Evolutionary conservation across 768 basidiomycete species (phyloP), one percentile per base, ranked within the genome.

Genomic region (Lactarius sp.): DNA sequence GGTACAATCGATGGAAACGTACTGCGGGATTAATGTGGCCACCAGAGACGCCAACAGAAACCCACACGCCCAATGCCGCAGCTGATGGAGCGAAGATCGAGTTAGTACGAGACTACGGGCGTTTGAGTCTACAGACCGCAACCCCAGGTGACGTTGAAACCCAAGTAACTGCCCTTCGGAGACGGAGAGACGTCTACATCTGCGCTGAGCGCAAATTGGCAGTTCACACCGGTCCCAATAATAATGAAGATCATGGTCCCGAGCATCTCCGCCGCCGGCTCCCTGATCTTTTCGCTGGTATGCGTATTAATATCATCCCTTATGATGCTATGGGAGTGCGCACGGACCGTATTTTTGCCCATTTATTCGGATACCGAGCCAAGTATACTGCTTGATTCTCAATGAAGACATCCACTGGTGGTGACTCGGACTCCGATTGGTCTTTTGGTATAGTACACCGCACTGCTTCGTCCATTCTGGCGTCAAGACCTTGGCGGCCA

Each of bases 31-130:
- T 77, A 61, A 76, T 73, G 61, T 91, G 88, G 37, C 87, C 88
- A 12, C 87, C 87, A 47, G 88, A 88, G 59, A 89, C 80, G 50
- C 84, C 85, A 59, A 78, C 80, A 22, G 80, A 81, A 4, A 84
- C 78, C 86, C 85, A 90, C 10, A 87, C 86, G 33, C 86, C 88
- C 73, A 89, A 75, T 8, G 84, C 83, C 3, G 82, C 76, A 27
- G 85, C 78, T 79, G 14, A 13, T 53, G 55, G 27, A 46, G 71
- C 66, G 31, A 34, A 12, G n/a, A 36, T 1, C 36, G 14, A 3
- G 36, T 59, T 31, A 46, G 37, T 13, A 49, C 27, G 41, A 46
- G 36, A 59, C 42, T 9, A n/a, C 27, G 18, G 16, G 6, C 3
- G 14, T n/a, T 22, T 44, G 10, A 18, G 13, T 12, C 16, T 46